phyloP scores from a whole-genome alignment of 192 early-diverging fungal species.

The Coemansia sp. region DNA sequence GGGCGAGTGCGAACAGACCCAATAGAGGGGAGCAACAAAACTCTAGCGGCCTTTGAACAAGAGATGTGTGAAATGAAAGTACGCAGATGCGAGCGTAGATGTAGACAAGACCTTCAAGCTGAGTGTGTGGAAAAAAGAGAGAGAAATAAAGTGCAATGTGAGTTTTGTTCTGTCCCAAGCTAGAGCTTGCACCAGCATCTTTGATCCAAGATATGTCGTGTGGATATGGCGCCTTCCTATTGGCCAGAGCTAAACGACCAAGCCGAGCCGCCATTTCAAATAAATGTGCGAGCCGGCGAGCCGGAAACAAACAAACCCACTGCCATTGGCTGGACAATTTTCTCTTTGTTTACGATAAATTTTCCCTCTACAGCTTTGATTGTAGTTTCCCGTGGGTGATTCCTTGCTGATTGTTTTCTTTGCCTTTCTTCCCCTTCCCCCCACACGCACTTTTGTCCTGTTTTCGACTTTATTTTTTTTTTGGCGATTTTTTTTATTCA shows the following conservation, averaged over 20 bases:
- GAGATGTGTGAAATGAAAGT: background rate
- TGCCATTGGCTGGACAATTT: background rate
- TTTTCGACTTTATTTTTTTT: background rate
- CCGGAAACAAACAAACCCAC: background rate
- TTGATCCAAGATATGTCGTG: background rate
- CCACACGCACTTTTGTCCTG: background rate
- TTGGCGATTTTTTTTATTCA: background rate
- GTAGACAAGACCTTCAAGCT: background rate
- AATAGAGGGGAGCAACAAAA: background rate
- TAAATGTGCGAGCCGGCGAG: background rate
- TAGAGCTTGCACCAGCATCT: background rate
- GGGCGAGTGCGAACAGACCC: background rate
- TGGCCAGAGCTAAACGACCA: background rate
- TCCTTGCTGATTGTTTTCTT: background rate
- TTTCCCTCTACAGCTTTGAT: background rate
- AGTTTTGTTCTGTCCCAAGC: background rate
- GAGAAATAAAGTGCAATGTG: background rate
- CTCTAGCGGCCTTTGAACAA: background rate
- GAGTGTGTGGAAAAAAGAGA: background rate
- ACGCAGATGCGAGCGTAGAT: constrained; percentile 1
- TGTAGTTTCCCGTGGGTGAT: background rate
- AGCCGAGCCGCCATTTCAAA: background rate
- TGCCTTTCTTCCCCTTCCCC: background rate
- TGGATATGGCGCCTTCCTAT: background rate
- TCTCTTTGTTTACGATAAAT: constrained; percentile 6